Evolutionary conservation across 2,329 filamentous ascomycete species (phyloP), one percentile per base, ranked within the genome.

Genomic region (Monilinia vaccinii-corymbosi): DNA sequence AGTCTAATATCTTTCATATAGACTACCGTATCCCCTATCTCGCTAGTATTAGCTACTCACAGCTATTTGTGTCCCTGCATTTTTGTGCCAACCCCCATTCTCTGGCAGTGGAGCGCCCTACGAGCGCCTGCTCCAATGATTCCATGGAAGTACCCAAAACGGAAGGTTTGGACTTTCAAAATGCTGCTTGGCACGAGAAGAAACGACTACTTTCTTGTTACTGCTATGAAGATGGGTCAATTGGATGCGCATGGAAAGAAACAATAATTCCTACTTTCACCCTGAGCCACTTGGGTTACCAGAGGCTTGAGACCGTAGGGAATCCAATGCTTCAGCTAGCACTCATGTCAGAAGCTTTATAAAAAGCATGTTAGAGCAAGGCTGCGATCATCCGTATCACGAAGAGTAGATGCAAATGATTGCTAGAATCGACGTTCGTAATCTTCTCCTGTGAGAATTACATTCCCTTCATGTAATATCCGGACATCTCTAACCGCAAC

Each of bases 401-500:
- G 14, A 3, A 10, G 5, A 51, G 48, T 32, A 6, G n/a, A 18
- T 18, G n/a, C 7, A 34, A 38, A 47, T 18, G 7, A 46, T 47
- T 38, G 13, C 32, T 25, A 36, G 11, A 38, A 25, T 28, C 14
- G 16, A 11, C 14, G 9, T 34, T 49, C 11, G 21, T 28, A 34
- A 49, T n/a, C 5, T 25, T 18, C 38, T 32, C 13, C 7, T 25
- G 3, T 28, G 31, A 47, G 16, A 6, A 14, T 56, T 21, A 56
- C n/a, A 64, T 44, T 40, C 61, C 23, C 49, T 48, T 68, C 8
- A 67, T 64, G 69, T 89, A 91, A 68, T 88, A 88, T 38, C 79
- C 78, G 63, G 80, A 85, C 80, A 91, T 85, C 70, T 92, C 88
- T 64, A 93, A 75, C 69, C 82, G 83, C 62, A 87, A 72, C 56